Evolutionary conservation across 345 rosid species (phyloP).

Genomic region (Citrus australasica): DNA sequence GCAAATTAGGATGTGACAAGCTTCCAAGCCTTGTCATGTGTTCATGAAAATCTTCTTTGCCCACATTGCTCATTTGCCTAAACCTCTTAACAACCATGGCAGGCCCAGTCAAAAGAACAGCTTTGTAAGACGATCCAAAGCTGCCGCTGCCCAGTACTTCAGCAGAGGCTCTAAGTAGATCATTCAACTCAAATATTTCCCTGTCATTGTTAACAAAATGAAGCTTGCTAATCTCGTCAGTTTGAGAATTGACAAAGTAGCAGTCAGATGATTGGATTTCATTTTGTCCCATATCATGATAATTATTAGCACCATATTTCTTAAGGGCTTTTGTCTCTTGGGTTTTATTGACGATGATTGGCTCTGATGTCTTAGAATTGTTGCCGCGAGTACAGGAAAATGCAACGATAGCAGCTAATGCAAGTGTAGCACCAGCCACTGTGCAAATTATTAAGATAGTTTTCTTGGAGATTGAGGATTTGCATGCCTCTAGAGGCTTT

Average conservation of each 20-base stretch:
- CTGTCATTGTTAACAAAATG: constrained; percentile 47
- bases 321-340: constrained; percentile 27
- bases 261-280: constrained; percentile 19
- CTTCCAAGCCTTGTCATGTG: constrained; percentile 70
- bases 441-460: constrained; percentile 31
- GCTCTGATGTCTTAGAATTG: constrained; percentile 13
- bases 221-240: constrained; percentile 38
- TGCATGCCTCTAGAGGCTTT: constrained; percentile 60
- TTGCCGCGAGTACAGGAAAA: constrained; percentile 10
- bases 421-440: constrained; percentile 15
- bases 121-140: constrained; percentile 83
- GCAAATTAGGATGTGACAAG: constrained; percentile 69
- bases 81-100: constrained; percentile 81
- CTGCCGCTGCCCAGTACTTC: constrained; percentile 75
- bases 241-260: background rate
- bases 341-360: constrained; percentile 5
- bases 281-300: constrained; percentile 8
- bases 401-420: constrained; percentile 14
- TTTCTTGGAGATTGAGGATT: constrained; percentile 32
- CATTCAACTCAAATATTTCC: constrained; percentile 67
- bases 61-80: constrained; percentile 52
- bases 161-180: constrained; percentile 75
- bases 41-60: constrained; percentile 59
- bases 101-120: constrained; percentile 45
- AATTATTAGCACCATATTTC: constrained; percentile 11